Percentiles rank a stretch among this genome's conserved stretches.
Conservation (phyloP, 768 basidiomycete genomes). For the Paxillus ammoniavirescens region DNA sequence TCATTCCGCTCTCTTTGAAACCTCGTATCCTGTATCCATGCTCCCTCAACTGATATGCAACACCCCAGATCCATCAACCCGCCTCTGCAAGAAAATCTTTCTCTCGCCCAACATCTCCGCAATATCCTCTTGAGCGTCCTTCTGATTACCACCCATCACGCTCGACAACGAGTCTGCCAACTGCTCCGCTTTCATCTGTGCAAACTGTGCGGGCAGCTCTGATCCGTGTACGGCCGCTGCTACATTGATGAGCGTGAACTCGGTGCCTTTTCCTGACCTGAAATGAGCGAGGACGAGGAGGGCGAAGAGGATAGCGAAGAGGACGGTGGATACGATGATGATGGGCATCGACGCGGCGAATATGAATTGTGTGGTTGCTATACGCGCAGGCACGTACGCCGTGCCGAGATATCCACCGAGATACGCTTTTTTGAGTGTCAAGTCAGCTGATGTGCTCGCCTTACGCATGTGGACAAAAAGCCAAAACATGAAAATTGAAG, state of each 20-base stretch:
- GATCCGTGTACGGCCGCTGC: conserved; percentile 22
- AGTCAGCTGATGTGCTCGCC: too few relatives aligned
- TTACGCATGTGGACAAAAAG: background rate
- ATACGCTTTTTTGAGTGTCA: conserved; percentile 8
- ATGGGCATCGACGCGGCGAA: conserved; percentile 28
- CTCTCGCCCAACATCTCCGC: background rate
- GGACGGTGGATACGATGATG: conserved; percentile 19
- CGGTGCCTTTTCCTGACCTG: conserved; percentile 16
- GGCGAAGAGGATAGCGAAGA: conserved; percentile 10
- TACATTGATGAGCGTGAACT: conserved; percentile 26
- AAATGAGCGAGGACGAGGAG: conserved; percentile 24
- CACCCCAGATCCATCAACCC: conserved; percentile 16
- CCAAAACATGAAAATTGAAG: too few relatives aligned
- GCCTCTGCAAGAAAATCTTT: conserved; percentile 14
- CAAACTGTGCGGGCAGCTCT: conserved; percentile 22
- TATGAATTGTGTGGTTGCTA: conserved; percentile 18
- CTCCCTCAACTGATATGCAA: conserved; percentile 16
- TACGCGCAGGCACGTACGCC: conserved; percentile 28
- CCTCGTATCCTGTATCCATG: background rate
- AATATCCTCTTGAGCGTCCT: background rate
- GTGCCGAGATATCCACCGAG: conserved; percentile 22
- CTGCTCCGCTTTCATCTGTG: conserved; percentile 6
- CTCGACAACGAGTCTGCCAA: background rate
- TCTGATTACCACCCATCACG: background rate
- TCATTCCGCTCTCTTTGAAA: background rate